Evolutionary conservation across 1,139 yeast genomes (phyloP).

Genomic region (Suhomyces kunorum): DNA sequence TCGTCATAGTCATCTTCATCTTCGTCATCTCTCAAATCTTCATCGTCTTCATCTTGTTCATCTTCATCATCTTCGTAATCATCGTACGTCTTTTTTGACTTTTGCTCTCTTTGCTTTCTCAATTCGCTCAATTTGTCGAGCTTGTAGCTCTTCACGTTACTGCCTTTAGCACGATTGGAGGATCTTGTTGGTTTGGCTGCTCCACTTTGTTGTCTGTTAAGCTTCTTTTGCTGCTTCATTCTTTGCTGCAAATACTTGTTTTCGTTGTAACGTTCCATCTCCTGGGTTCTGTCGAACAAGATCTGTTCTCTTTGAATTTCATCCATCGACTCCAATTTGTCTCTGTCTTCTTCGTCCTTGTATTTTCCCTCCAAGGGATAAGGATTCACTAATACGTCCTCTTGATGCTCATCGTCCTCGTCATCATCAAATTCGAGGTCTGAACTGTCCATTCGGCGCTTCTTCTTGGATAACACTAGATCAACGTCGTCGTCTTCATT

Average conservation of each 20-base stretch:
- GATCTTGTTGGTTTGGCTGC: constrained; percentile 31
- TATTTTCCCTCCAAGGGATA: constrained; percentile 93
- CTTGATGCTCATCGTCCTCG: constrained; percentile 36
- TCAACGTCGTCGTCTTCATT: constrained; percentile 23
- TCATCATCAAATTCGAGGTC: constrained; percentile 34
- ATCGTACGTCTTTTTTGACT: constrained; percentile 35
- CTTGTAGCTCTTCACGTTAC: constrained; percentile 30
- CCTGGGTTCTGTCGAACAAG: constrained; percentile 89
- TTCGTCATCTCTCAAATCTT: constrained; percentile 44
- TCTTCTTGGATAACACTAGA: constrained; percentile 21
- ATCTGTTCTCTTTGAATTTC: constrained; percentile 91
- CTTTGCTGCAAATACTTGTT: constrained; percentile 80
- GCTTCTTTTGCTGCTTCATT: constrained; percentile 52
- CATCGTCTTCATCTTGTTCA: constrained; percentile 44
- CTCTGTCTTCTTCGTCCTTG: constrained; percentile 78
- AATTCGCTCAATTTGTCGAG: constrained; percentile 73
- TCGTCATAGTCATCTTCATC: constrained; percentile 39
- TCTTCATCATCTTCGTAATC: constrained; percentile 34
- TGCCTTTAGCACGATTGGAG: constrained; percentile 25
- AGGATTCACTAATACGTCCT: constrained; percentile 57
- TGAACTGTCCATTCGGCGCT: constrained; percentile 14
- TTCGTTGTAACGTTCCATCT: constrained; percentile 84
- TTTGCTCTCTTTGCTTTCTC: constrained; percentile 79
- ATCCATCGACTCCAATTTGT: constrained; percentile 66
- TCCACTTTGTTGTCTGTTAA: constrained; percentile 36